These are phyloP conservation scores for Pyrenophora teres DNA, from an alignment of 2,329 filamentous ascomycete species.

Conservation along the genomic window DNA sequence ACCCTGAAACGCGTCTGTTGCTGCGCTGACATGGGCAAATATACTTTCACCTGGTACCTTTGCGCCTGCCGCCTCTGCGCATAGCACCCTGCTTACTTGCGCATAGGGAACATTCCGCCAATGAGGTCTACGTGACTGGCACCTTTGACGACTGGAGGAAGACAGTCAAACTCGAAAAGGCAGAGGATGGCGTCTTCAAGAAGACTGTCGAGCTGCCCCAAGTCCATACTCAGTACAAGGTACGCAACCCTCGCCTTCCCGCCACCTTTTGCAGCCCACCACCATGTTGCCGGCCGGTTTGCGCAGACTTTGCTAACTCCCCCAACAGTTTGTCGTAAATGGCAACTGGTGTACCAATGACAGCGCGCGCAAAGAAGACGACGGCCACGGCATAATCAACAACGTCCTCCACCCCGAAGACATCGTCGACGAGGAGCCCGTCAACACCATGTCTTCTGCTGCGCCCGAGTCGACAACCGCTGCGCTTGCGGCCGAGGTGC, in stretches of 20 bases:
- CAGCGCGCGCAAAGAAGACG: slow-evolving; percentile 78
- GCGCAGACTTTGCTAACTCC: slow-evolving; percentile 28
- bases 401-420: slow-evolving; percentile 83
- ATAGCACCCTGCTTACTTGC: slow-evolving; percentile 25
- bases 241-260: slow-evolving; percentile 50
- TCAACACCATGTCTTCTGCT: slow-evolving; percentile 67
- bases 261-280: background rate
- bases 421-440: slow-evolving; percentile 58
- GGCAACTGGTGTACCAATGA: slow-evolving; percentile 85
- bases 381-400: slow-evolving; percentile 84
- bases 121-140: slow-evolving; percentile 91
- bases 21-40: slow-evolving; percentile 63
- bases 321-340: slow-evolving; percentile 86
- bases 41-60: slow-evolving; percentile 71
- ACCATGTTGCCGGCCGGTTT: background rate
- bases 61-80: slow-evolving; percentile 1
- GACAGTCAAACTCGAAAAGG: slow-evolving; percentile 78
- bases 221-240: slow-evolving; percentile 91
- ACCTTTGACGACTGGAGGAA: slow-evolving; percentile 95
- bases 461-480: slow-evolving; percentile 74
- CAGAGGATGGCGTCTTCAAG: slow-evolving; percentile 68
- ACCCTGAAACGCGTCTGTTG: slow-evolving; percentile 21
- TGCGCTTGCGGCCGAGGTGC: slow-evolving; percentile 68
- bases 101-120: slow-evolving; percentile 77
- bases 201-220: slow-evolving; percentile 78